A percentile compares a stretch with the other conserved stretches of the same genome.
phyloP scores from a whole-genome alignment of 2,329 filamentous ascomycete genomes.

The Aureobasidium sp. region DNA sequence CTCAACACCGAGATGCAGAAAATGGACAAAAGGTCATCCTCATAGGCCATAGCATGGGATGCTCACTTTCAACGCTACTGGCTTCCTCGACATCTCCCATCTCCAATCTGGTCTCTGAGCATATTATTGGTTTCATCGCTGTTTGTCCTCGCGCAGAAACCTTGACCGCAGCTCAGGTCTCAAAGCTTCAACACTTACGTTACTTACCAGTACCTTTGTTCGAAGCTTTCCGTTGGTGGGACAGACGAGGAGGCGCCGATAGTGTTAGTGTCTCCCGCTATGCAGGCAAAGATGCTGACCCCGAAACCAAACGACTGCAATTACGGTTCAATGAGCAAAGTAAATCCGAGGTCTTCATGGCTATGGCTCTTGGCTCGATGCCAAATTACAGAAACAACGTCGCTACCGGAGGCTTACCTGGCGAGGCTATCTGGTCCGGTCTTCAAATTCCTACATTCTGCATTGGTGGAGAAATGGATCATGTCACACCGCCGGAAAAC shows the following conservation, averaged over 20 bases:
- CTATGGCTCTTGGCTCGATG: constrained; percentile 68
- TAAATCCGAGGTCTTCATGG: constrained; percentile 70
- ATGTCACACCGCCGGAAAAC: constrained; percentile 65
- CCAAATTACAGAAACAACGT: constrained; percentile 51
- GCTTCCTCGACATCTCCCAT: constrained; percentile 54
- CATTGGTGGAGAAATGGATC: constrained; percentile 69
- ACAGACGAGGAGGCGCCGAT: constrained; percentile 67
- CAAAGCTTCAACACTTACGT: constrained; percentile 51
- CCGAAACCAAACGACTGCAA: constrained; percentile 61
- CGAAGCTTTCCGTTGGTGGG: constrained; percentile 68
- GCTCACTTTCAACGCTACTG: constrained; percentile 66
- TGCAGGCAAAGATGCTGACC: constrained; percentile 59
- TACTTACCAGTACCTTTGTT: constrained; percentile 67
- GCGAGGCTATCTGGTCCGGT: constrained; percentile 62
- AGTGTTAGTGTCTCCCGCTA: constrained; percentile 76
- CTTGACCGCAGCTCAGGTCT: constrained; percentile 28
- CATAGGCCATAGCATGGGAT: constrained; percentile 87
- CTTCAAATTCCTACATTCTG: constrained; percentile 70
- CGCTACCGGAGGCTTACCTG: constrained; percentile 59
- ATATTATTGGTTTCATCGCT: constrained; percentile 69
- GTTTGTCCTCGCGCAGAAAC: constrained; percentile 72
- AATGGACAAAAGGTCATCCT: constrained; percentile 65
- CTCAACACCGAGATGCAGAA: constrained; percentile 60
- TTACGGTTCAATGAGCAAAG: constrained; percentile 76
- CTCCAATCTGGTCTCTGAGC: constrained; percentile 47